Evolutionary conservation across 768 basidiomycete genomes (phyloP).

Genomic region (Gelatoporia subvermispora): DNA sequence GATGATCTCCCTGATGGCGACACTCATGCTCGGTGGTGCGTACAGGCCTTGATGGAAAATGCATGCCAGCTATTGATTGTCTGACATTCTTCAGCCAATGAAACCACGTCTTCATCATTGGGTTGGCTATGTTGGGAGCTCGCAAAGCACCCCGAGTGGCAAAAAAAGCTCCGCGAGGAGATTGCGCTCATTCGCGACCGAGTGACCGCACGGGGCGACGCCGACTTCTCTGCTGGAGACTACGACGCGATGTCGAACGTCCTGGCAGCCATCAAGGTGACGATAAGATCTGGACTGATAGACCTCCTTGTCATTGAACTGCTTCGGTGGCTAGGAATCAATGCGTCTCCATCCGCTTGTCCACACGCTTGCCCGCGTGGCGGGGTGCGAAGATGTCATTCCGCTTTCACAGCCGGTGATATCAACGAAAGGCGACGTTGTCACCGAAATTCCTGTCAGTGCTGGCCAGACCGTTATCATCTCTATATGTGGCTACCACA

Average conservation of each 20-base stretch:
- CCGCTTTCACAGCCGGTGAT: constrained; percentile 4
- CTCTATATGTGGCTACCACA: constrained; percentile 8
- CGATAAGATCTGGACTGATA: background rate
- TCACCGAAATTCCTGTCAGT: background rate
- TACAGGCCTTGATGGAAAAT: background rate
- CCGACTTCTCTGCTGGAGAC: constrained; percentile 25
- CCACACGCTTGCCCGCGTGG: constrained; percentile 10
- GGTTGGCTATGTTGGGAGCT: constrained; percentile 29
- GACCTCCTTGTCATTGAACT: background rate
- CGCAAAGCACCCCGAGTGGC: constrained; percentile 21
- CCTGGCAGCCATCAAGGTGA: constrained; percentile 30
- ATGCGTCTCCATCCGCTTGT: constrained; percentile 16
- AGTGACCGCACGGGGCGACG: constrained; percentile 18
- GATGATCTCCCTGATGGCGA: constrained; percentile 27
- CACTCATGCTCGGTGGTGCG: constrained; percentile 11
- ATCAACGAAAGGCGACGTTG: background rate
- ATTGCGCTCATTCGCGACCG: constrained; percentile 17
- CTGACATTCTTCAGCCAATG: constrained; percentile 21
- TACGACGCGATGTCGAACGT: constrained; percentile 29
- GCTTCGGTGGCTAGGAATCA: constrained; percentile 6
- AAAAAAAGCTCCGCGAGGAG: constrained; percentile 23
- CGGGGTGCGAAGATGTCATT: constrained; percentile 14
- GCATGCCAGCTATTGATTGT: no score
- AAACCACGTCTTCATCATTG: constrained; percentile 26
- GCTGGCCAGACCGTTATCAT: background rate